These are phyloP conservation scores for Oryza meridionalis DNA, from an alignment of 176 grass and related monocot species.

Conservation along the genomic window DNA sequence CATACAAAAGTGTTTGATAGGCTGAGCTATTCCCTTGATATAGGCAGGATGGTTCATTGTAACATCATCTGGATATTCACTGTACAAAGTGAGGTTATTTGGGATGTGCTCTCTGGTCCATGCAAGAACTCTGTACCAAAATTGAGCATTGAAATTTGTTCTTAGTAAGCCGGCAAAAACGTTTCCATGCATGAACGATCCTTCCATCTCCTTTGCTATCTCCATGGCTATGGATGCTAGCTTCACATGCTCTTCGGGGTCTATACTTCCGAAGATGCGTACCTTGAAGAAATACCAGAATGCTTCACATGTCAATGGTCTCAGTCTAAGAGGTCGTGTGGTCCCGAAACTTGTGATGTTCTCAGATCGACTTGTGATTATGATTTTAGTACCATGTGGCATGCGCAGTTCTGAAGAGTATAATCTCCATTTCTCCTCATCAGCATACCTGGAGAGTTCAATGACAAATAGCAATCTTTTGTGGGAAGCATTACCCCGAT, in stretches of 20 bases:
- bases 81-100: neutral
- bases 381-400: neutral
- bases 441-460: neutral
- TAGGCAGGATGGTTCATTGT: neutral
- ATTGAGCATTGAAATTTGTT: neutral
- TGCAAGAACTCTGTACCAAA: neutral
- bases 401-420: neutral
- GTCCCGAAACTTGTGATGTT: neutral
- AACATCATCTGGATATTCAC: neutral
- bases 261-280: neutral
- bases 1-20: neutral
- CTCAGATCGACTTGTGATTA: neutral
- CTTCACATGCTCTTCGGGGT: neutral
- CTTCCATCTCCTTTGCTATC: neutral
- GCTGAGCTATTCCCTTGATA: neutral
- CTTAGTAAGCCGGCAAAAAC: neutral
- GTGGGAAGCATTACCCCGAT: neutral
- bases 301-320: neutral
- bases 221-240: neutral
- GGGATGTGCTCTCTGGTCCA: neutral
- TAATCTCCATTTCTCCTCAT: neutral
- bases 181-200: neutral
- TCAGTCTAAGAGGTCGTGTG: neutral
- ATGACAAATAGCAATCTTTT: conserved; percentile 20
- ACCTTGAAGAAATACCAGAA: conserved; percentile 1